phyloP scores from a whole-genome alignment of 352 stramenopile species.

The Globisporangium apiculatum region DNA sequence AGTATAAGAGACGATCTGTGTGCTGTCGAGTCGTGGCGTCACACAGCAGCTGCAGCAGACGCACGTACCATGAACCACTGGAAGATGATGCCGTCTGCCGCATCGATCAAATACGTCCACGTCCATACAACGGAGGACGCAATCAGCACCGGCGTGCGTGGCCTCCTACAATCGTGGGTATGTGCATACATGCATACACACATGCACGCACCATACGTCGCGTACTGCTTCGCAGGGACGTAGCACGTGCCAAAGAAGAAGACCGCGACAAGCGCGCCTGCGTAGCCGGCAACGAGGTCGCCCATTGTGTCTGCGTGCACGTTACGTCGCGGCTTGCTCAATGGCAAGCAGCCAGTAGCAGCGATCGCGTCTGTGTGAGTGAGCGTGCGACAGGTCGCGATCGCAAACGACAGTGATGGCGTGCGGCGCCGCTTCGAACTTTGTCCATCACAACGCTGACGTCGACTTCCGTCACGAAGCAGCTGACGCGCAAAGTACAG shows the following conservation, averaged over 20 bases:
- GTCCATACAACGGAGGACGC: neutral
- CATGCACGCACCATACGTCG: slow-evolving; percentile 55
- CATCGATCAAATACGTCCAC: neutral
- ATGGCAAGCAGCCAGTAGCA: too few relatives aligned
- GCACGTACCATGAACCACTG: slow-evolving; percentile 81
- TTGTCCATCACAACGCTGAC: too few relatives aligned
- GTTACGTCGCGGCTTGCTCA: too few relatives aligned
- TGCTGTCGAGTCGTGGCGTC: too few relatives aligned
- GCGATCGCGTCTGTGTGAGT: too few relatives aligned
- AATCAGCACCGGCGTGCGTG: neutral
- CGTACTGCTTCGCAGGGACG: slow-evolving; percentile 76
- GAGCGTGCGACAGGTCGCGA: too few relatives aligned
- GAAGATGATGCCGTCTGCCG: slow-evolving; percentile 80
- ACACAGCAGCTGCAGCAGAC: neutral
- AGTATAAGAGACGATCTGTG: neutral
- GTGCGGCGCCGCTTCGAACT: too few relatives aligned
- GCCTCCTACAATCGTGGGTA: too few relatives aligned
- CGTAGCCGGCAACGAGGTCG: slow-evolving; percentile 46
- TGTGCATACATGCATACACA: too few relatives aligned
- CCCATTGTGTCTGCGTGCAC: slow-evolving; percentile 6
- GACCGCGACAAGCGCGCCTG: slow-evolving; percentile 51
- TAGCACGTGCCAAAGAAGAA: slow-evolving; percentile 86
- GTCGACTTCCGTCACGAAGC: too few relatives aligned
- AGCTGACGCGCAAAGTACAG: too few relatives aligned
- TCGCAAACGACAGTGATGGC: too few relatives aligned